phyloP scores from a whole-genome alignment of 2,329 filamentous ascomycete species.

The Alternaria incomplexa region DNA sequence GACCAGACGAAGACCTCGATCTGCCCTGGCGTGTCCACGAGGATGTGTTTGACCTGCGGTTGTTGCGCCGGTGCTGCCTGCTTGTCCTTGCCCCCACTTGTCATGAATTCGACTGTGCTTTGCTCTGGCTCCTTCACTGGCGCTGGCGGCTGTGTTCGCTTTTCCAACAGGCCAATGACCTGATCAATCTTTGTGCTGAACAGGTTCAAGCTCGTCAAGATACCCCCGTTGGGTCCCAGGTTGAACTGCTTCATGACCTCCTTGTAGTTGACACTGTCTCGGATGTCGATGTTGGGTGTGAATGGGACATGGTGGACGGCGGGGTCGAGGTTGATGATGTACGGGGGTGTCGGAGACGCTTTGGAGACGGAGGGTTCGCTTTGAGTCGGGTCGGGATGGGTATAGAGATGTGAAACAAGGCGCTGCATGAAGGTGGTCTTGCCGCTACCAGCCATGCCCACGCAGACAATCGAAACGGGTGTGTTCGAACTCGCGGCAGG shows the following conservation, averaged over 20 bases:
- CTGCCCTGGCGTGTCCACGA: slow-evolving; percentile 95
- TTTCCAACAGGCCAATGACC: slow-evolving; percentile 86
- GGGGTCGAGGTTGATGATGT: slow-evolving; percentile 96
- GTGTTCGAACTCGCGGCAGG: slow-evolving; percentile 17
- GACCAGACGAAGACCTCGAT: slow-evolving; percentile 99
- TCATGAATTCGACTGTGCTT: slow-evolving; percentile 45
- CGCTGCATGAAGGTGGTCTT: slow-evolving; percentile 99
- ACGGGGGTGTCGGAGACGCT: slow-evolving; percentile 66
- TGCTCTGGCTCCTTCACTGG: slow-evolving; percentile 34
- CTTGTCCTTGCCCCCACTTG: slow-evolving; percentile 39
- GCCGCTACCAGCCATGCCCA: slow-evolving; percentile 97
- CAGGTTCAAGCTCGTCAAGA: slow-evolving; percentile 91
- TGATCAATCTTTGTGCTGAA: slow-evolving; percentile 99
- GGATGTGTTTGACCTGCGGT: slow-evolving; percentile 74
- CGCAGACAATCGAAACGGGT: slow-evolving; percentile 85
- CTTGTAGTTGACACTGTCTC: slow-evolving; percentile 98
- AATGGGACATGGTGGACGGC: slow-evolving; percentile 93
- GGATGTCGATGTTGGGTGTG: slow-evolving; percentile 97
- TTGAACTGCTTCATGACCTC: slow-evolving; percentile 99
- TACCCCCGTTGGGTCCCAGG: slow-evolving; percentile 94
- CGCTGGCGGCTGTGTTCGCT: slow-evolving; percentile 70
- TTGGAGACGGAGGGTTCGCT: slow-evolving; percentile 39
- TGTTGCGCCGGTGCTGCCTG: slow-evolving; percentile 52
- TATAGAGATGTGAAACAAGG: slow-evolving; percentile 91
- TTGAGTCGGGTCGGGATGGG: slow-evolving; percentile 63